Evolutionary conservation across 805 yeast genomes (phyloP), one percentile per base, ranked within the genome.

Genomic region (Suhomyces vadensis): DNA sequence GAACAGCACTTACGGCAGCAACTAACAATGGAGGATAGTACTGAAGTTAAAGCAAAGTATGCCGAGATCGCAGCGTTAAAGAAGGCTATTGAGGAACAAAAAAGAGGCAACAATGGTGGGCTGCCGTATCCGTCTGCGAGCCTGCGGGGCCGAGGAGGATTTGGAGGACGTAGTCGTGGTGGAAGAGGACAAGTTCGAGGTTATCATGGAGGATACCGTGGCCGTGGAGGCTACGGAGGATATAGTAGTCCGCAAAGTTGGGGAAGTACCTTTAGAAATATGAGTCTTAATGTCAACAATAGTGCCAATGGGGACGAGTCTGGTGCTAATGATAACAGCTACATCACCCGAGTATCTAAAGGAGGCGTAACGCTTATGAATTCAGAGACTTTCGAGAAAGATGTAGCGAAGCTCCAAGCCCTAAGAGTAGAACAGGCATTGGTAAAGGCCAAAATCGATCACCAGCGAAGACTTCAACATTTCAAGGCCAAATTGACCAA

Each of bases 291-390:
- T 6, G 48, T 52, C 13, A 49, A 57, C 19, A 52, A 55, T 31
- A 40, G 24, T 17, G 9, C 37, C 27, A 20, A 14, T 19, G 21
- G 31, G 17, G 33, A 27, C 22, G 40, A 35, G n/a, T 6, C 31
- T 27, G 17, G 17, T 27, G 8, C 33, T 11, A 7, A 29, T 6
- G 33, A 29, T 20, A 35, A 47, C 3, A 35, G 47, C n/a, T 50
- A 61, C 43, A 57, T 70, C 5, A 54, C 67, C 0, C 57, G 61
- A 6, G 58, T 58, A 16, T 63, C 71, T 1, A 54, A 60, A 26
- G 64, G 68, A 22, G 73, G 75, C 4, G 57, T 65, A 61, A 58
- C 70, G 11, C 52, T 74, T n/a, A 69, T 72, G 2, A 73, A 64
- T 44, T 59, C 65, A 26, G 58, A 55, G 5, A 48, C 70, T 1